Evolutionary conservation across 129 eudicot genomes (phyloP).

Genomic region (Escallonia rubra): DNA sequence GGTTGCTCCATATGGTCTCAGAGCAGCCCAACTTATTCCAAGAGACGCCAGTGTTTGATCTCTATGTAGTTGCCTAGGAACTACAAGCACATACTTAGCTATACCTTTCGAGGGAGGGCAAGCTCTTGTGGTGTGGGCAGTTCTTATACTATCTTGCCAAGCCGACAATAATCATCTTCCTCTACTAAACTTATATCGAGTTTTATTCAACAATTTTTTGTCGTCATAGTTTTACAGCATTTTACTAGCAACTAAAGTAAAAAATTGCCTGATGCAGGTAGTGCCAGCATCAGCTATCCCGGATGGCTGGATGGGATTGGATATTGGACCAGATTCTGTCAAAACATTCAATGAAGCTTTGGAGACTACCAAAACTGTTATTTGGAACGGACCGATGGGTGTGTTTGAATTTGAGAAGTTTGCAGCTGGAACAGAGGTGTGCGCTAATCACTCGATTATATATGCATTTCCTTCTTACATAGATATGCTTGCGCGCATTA

Average conservation of each 20-base stretch:
- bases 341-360: constrained; percentile 60
- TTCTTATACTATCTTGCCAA: too few relatives aligned
- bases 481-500: too few relatives aligned
- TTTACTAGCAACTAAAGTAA: background rate
- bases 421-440: constrained; percentile 66
- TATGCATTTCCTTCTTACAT: background rate
- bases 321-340: constrained; percentile 63
- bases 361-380: constrained; percentile 54
- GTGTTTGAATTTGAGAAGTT: constrained; percentile 58
- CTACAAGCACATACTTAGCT: too few relatives aligned
- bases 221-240: background rate
- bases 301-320: constrained; percentile 79
- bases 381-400: constrained; percentile 68
- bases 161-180: too few relatives aligned
- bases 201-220: too few relatives aligned
- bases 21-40: too few relatives aligned
- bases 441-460: constrained; percentile 7
- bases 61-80: too few relatives aligned
- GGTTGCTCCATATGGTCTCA: too few relatives aligned
- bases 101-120: too few relatives aligned
- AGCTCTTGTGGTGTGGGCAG: too few relatives aligned
- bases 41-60: too few relatives aligned
- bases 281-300: constrained; percentile 63
- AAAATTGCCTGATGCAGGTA: constrained; percentile 24
- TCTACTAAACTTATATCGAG: too few relatives aligned